phyloP scores from a whole-genome alignment of 345 rosid genomes.

The Citrus reticulata region DNA sequence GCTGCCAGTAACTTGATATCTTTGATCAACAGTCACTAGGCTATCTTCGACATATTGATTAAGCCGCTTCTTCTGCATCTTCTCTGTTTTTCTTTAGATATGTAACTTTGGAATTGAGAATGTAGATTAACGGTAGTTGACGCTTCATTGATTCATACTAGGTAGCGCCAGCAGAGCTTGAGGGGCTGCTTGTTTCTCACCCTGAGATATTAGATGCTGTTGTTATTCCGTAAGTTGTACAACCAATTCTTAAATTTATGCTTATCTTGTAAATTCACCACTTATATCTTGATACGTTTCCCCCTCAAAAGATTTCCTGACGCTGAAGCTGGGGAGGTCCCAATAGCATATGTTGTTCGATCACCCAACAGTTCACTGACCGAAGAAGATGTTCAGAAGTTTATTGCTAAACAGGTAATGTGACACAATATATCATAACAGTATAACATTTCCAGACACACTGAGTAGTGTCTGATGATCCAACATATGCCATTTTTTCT shows the following conservation, averaged over 20 bases:
- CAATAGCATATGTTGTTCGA: constrained; percentile 77
- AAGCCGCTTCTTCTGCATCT: no score
- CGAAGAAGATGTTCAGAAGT: constrained; percentile 56
- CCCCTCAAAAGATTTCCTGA: constrained; percentile 61
- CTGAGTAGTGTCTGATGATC: not conserved
- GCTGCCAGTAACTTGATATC: no score
- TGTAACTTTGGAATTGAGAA: not conserved
- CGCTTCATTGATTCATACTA: constrained; percentile 17
- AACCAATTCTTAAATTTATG: not conserved
- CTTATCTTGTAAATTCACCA: not conserved
- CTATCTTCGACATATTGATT: not conserved
- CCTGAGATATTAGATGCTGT: constrained; percentile 80
- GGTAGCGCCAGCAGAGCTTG: constrained; percentile 99
- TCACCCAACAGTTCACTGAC: constrained; percentile 60
- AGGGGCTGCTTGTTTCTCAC: constrained; percentile 90
- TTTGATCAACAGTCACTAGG: not conserved
- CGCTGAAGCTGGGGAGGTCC: constrained; percentile 94
- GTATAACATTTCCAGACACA: not conserved
- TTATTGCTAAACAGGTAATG: constrained; percentile 73
- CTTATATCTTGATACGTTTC: not conserved
- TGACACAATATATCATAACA: not conserved
- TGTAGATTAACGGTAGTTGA: not conserved
- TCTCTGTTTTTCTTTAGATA: not conserved
- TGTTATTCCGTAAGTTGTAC: constrained; percentile 79
- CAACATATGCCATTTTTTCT: not conserved